Evolutionary conservation across 2,329 filamentous ascomycete species (phyloP), one percentile per base, ranked within the genome.

Genomic region (Diaporthe aspalathi): DNA sequence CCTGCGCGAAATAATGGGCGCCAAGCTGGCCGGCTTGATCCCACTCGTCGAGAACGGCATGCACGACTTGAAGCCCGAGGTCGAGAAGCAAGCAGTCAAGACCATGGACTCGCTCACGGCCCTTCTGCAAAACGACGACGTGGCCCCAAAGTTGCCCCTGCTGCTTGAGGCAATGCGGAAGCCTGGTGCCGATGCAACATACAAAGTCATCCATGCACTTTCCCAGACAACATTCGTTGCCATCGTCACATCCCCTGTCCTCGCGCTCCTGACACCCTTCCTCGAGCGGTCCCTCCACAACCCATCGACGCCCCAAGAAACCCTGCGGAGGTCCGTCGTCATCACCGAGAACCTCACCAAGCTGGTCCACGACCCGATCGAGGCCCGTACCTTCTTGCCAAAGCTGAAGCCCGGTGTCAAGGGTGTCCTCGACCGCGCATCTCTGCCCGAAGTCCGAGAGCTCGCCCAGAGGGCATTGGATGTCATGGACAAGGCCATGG

Each of bases 191-290:
- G 91, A 97, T 81, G 94, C 92, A 35, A 88, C 97, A 70, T 94
- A 97, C 80, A 98, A 98, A 86, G 95, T 96, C 40, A 98, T 99
- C 75, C 96, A 98, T 79, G 96, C 95, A 56, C 87, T 99, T 56
- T 98, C 95, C 5, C 94, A 97, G 84, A 99, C 96, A 14, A 99
- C 96, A n/a, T 99, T 99, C 76, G 96, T 99, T 67, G 95, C 96
- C 70, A 89, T 97, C 74, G 96, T 99, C 76, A 98, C 94, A 16
- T 98, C 95, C 11, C 96, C 96, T 12, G 95, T 98, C 6, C 90
- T 99, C 71, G 96, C 96, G 22, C 90, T 99, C 70, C 88, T 99
- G 69, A 99, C 96, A 1, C 96, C 96, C 56, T 92, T 98, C 76
- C 90, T 99, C 35, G 96, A 98, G 84, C 92, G 96, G 76, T 94